Conservation (phyloP, 2,329 filamentous ascomycete genomes). For the Calonectria crousiana region DNA sequence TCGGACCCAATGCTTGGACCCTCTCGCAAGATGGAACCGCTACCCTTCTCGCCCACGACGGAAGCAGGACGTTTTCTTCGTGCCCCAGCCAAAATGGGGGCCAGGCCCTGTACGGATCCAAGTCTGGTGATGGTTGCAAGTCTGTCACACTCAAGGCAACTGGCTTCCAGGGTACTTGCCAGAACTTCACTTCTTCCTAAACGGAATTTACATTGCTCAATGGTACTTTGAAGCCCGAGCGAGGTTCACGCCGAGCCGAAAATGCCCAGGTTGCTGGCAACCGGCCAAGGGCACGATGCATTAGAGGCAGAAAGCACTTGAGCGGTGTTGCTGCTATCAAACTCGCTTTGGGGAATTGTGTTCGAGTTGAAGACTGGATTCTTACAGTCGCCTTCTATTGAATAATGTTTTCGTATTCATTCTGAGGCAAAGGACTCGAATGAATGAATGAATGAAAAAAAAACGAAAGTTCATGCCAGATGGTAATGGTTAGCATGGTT, state of each 20-base stretch:
- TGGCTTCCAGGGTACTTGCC: conserved; percentile 45
- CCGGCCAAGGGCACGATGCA: background rate
- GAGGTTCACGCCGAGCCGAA: background rate
- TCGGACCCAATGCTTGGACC: conserved; percentile 45
- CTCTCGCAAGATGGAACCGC: conserved; percentile 37
- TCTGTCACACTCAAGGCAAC: conserved; percentile 40
- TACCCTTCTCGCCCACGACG: conserved; percentile 42
- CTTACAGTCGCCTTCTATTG: background rate
- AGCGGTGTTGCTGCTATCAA: background rate
- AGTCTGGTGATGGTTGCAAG: conserved; percentile 39
- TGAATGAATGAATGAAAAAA: background rate
- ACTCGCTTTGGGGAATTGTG: background rate
- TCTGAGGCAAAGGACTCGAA: no score
- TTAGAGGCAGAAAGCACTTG: background rate
- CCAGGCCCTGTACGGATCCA: conserved; percentile 40
- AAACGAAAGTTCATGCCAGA: background rate
- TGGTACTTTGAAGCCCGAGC: background rate
- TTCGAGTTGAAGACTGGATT: background rate
- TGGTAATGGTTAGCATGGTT: background rate
- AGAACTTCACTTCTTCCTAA: conserved; percentile 27
- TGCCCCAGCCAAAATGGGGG: conserved; percentile 42
- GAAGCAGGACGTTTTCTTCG: conserved; percentile 38
- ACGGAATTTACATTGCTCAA: background rate
- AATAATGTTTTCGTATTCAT: background rate
- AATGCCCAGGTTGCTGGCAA: background rate